These are phyloP conservation scores for Hypoxylon sp. DNA, from an alignment of 2,329 filamentous ascomycete species.

Conservation along the genomic window DNA sequence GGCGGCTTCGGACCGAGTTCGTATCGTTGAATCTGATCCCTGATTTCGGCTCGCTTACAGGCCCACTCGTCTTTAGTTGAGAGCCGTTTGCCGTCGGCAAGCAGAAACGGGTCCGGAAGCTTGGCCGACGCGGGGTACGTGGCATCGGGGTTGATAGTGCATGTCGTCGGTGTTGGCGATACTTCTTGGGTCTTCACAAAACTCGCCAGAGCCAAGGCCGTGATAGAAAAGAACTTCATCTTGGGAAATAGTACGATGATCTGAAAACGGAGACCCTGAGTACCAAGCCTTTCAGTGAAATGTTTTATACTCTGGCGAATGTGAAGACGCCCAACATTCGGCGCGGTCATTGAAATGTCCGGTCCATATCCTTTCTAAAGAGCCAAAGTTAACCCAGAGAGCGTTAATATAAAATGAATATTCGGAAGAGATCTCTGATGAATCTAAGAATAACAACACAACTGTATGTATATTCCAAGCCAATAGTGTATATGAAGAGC, in stretches of 20 bases:
- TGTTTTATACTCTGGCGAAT: neutral
- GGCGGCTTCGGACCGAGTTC: constrained; percentile 58
- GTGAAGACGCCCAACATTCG: neutral
- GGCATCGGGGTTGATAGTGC: constrained; percentile 12
- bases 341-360: neutral
- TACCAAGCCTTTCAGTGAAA: neutral
- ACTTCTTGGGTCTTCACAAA: constrained; percentile 18
- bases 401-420: neutral
- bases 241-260: neutral
- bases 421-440: neutral
- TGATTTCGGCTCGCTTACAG: constrained; percentile 61
- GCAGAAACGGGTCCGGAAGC: constrained; percentile 60
- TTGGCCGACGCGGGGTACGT: constrained; percentile 22
- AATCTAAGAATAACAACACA: neutral
- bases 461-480: neutral
- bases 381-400: neutral
- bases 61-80: constrained; percentile 58
- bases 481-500: neutral
- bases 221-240: constrained; percentile 7
- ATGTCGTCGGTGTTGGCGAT: constrained; percentile 18
- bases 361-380: neutral
- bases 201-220: neutral
- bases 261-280: neutral
- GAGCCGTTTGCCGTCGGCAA: constrained; percentile 57
- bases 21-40: constrained; percentile 56